Evolutionary conservation across 495 filamentous ascomycete genomes (phyloP), one percentile per base, ranked within the genome.

Genomic region (Lophiostoma macrostomum): DNA sequence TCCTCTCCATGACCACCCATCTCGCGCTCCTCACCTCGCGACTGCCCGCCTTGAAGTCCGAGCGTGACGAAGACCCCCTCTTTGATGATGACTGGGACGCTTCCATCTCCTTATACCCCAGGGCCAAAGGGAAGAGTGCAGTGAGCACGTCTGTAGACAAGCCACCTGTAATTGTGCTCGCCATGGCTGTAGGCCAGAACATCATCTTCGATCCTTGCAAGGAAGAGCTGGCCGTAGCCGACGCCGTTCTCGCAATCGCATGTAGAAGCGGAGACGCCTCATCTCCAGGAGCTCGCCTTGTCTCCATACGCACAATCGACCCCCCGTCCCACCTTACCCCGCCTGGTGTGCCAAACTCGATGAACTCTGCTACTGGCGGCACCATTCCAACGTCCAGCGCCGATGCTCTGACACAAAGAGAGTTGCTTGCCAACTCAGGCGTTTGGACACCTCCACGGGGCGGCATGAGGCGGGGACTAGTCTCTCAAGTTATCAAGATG

Each of bases 31-130:
- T 95, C 40, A 81, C 85, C 32, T 88, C 91, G 5, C 84, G 86
- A 49, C 80, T 97, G 2, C 93, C 93, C 14, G 79, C 83, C 25
- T 73, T 94, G 19, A 86, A 87, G 65, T 94, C 88, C 19, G 82
- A 90, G 63, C 76, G 76, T 46, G 90, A 95, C 66, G 93, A 99
- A 72, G 94, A 99, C 63, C 94, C 94, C 1, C 82, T 95, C 62
- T 97, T 99, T 74, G 85, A 96, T 74, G 94, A 99, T 72, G 93
- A 99, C 71, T 99, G 94, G 94, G 86, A 83, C 29, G 86, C 83
- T 28, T 80, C 90, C 1, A 69, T 80, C 31, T 80, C 83, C 42
- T 75, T 99, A 18, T 99, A 91, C 72, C 81, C 86, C 1, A 74
- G 78, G 30, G 20, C 34, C 24, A 51, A 27, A 23, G 36, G 22